Percentiles rank a stretch among this genome's conserved stretches.
Conservation (phyloP, 768 basidiomycete species). For the Boletus vermiculosoides region DNA sequence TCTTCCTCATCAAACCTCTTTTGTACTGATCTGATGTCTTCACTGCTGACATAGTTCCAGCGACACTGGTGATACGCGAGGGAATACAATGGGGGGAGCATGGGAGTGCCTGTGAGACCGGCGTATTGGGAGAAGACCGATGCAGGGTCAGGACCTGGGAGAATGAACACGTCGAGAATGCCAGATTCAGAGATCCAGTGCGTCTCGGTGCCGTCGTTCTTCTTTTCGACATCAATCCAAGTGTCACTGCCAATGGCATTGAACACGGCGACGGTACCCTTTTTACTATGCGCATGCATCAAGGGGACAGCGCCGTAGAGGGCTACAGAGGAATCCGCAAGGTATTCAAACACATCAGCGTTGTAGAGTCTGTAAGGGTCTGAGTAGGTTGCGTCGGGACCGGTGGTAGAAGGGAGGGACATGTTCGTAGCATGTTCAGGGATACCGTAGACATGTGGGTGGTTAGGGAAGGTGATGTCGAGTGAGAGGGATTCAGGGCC, state of each 20-base stretch:
- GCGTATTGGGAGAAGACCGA: slow-evolving; percentile 87
- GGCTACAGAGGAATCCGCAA: slow-evolving; percentile 71
- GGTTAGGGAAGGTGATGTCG: slow-evolving; percentile 91
- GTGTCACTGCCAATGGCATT: slow-evolving; percentile 88
- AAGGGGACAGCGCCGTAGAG: slow-evolving; percentile 92
- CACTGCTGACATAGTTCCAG: slow-evolving; percentile 95
- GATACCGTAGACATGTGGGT: slow-evolving; percentile 90
- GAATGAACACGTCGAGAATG: slow-evolving; percentile 89
- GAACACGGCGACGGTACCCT: slow-evolving; percentile 89
- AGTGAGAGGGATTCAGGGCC: slow-evolving; percentile 93
- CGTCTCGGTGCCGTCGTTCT: slow-evolving; percentile 63
- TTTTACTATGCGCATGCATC: slow-evolving; percentile 87
- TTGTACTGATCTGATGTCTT: slow-evolving; percentile 84
- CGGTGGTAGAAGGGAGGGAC: slow-evolving; percentile 84
- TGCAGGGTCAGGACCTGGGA: slow-evolving; percentile 85
- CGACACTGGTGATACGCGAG: slow-evolving; percentile 96
- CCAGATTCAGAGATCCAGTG: slow-evolving; percentile 99
- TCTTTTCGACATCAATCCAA: slow-evolving; percentile 85
- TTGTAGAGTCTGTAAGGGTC: slow-evolving; percentile 97
- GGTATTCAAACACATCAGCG: slow-evolving; percentile 94
- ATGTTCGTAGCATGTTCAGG: slow-evolving; percentile 94
- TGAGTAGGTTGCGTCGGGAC: slow-evolving; percentile 69
- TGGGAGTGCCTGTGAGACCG: slow-evolving; percentile 77
- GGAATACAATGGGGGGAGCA: slow-evolving; percentile 88
- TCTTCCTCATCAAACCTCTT: slow-evolving; percentile 89